Percentiles rank a stretch among this genome's conserved stretches.
These are phyloP conservation scores for Cyberlindnera suaveolens DNA, from an alignment of 805 yeast species.

Conservation along the genomic window DNA sequence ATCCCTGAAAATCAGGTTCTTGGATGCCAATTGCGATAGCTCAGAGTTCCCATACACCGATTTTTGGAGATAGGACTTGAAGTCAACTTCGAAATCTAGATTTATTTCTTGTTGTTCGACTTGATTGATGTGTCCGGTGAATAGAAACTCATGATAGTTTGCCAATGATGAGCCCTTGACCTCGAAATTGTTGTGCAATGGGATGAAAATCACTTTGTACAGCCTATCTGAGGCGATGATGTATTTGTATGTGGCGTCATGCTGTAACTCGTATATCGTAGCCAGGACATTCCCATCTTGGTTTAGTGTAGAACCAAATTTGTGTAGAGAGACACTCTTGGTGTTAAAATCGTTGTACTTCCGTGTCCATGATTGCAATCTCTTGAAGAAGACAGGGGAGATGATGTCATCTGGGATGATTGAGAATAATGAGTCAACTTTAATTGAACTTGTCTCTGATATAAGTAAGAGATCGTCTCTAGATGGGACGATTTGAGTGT, in stretches of 20 bases:
- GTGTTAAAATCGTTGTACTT: slow-evolving; percentile 21
- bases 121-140: slow-evolving; percentile 5
- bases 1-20: slow-evolving; percentile 15
- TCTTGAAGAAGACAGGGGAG: slow-evolving; percentile 9
- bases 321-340: slow-evolving; percentile 10
- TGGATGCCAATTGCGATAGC: slow-evolving; percentile 4
- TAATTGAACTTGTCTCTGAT: slow-evolving; percentile 6
- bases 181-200: slow-evolving; percentile 5
- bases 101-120: not conserved
- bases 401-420: slow-evolving; percentile 7
- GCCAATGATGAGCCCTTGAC: slow-evolving; percentile 16
- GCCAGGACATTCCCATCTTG: slow-evolving; percentile 15
- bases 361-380: slow-evolving; percentile 17
- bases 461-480: slow-evolving; percentile 2
- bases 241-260: slow-evolving; percentile 16
- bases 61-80: slow-evolving; percentile 10
- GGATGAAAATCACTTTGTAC: slow-evolving; percentile 14
- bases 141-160: slow-evolving; percentile 15
- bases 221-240: slow-evolving; percentile 19
- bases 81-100: slow-evolving; percentile 2
- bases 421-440: slow-evolving; percentile 3
- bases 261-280: slow-evolving; percentile 17
- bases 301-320: slow-evolving; percentile 15
- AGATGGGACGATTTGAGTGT: slow-evolving; percentile 11
- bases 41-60: slow-evolving; percentile 2